Base-by-base conservation (phyloP, 768 basidiomycete genomes). In the Naematelia encephala region DNA sequence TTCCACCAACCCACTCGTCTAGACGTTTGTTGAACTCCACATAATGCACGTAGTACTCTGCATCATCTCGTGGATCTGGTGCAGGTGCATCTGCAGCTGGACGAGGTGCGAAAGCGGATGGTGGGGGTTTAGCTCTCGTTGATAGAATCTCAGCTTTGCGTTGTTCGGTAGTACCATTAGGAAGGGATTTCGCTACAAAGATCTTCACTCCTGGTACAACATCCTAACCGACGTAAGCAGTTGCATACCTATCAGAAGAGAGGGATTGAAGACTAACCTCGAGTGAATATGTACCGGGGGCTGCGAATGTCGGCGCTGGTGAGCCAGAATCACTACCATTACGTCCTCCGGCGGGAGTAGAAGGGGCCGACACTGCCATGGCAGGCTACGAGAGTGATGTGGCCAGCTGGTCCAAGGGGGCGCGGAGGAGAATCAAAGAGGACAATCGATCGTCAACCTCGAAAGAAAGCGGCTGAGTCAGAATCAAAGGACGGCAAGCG, bases 21-120 rank as follows among this genome's bases (percentile, higher is more conserved):
- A 98, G 82, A 62, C 96, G 92, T 77, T 99, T 99, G 82, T 99
- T 99, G 83, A 97, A 98, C 64, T 90, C 86, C 68, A 97, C 91
- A 87, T 94, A 99, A 73, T 99, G 96, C 19, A 98, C 91, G 72
- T 98, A 99, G 81, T 86, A 98, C 77, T 98, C 93, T 77, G 85
- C 84, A 68, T 88, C 86, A 75, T 91, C 90, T 69, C 87, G 87
- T 8, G 84, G 83, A 43, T 78, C 70, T n/a, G 81, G 81, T 42
- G 82, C 81, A 45, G 84, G 81, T 51, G 82, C 81, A 62, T 81
- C 80, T 1, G 76, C 55, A 42, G 64, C 57, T 4, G 70, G 67
- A 29, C 63, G 51, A 16, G 70, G 72, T 14, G 67, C 74, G 46
- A 74, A 77, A 0, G 72, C 72, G 43, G 77, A 78, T 43, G 64